Evolutionary conservation across 345 rosid species (phyloP).

Genomic region (Gynandropsis gynandra): DNA sequence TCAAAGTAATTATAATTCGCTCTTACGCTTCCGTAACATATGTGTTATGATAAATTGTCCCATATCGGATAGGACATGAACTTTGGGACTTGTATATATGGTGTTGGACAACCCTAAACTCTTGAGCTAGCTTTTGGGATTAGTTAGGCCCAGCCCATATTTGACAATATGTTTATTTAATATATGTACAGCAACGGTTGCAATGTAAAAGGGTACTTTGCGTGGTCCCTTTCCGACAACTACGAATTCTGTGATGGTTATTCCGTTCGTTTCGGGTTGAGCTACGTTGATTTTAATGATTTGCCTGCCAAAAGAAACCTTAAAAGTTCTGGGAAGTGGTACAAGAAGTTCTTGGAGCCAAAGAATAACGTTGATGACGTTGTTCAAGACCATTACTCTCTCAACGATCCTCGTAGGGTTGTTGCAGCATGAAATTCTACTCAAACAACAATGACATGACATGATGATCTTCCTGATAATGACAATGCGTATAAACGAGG

Average conservation of each 20-base stretch:
- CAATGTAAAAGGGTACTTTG: slow-evolving; percentile 21
- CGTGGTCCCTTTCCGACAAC: slow-evolving; percentile 19
- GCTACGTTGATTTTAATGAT: slow-evolving; percentile 7
- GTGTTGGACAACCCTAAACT: too few species aligned
- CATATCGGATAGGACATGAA: too few species aligned
- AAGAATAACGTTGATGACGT: too few species aligned
- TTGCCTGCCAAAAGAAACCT: slow-evolving; percentile 14
- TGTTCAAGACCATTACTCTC: too few species aligned
- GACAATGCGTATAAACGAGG: too few species aligned
- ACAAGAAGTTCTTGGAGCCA: slow-evolving; percentile 14
- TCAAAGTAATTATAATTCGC: slow-evolving; percentile 3
- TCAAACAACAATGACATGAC: too few species aligned
- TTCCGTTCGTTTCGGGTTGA: slow-evolving; percentile 19
- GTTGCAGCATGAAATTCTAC: too few species aligned
- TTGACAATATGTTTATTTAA: slow-evolving; percentile 8
- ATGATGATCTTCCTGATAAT: too few species aligned
- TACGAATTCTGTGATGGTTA: slow-evolving; percentile 18
- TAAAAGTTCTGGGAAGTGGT: slow-evolving; percentile 18
- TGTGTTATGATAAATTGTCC: slow-evolving; percentile 8
- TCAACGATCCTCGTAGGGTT: too few species aligned
- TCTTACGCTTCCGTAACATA: slow-evolving; percentile 4
- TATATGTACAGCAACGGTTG: not conserved
- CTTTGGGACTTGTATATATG: too few species aligned
- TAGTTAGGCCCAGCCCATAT: too few species aligned
- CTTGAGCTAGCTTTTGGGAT: too few species aligned